A percentile compares a stretch with the other conserved stretches of the same genome.
Conservation (phyloP, 805 yeast species). For the Spathaspora girioi region DNA sequence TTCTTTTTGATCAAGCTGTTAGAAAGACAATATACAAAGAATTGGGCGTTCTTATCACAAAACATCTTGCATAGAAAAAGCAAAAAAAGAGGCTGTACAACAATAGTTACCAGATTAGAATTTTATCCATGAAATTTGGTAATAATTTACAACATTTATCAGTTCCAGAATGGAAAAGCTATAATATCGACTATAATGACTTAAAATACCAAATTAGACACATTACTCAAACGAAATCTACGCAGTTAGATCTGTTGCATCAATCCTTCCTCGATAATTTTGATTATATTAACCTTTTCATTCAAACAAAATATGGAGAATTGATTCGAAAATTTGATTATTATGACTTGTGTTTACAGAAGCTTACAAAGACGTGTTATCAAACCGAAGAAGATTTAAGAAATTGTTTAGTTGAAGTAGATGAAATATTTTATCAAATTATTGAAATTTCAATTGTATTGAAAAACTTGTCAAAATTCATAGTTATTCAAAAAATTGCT, state of each 20-base stretch:
- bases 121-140: slow-evolving; percentile 77
- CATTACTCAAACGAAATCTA: slow-evolving; percentile 39
- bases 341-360: slow-evolving; percentile 14
- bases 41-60: too few relatives aligned
- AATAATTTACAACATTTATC: slow-evolving; percentile 68
- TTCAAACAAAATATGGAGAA: slow-evolving; percentile 66
- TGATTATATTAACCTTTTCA: slow-evolving; percentile 58
- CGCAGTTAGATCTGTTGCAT: slow-evolving; percentile 29
- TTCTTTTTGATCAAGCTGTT: too few relatives aligned
- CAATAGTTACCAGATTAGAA: neutral
- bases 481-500: slow-evolving; percentile 70
- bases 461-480: slow-evolving; percentile 66
- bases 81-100: neutral
- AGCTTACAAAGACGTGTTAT: neutral
- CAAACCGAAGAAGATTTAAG: neutral
- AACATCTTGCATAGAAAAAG: neutral
- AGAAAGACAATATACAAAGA: too few relatives aligned
- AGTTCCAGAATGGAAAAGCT: slow-evolving; percentile 83
- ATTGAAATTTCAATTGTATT: slow-evolving; percentile 43
- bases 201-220: slow-evolving; percentile 61
- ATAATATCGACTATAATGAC: slow-evolving; percentile 80
- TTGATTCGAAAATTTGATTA: slow-evolving; percentile 44
- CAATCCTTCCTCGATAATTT: slow-evolving; percentile 52
- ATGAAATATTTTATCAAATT: slow-evolving; percentile 32
- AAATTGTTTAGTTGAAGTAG: slow-evolving; percentile 14